Evolutionary conservation across 768 basidiomycete genomes (phyloP).

Genomic region (Dioszegia hungarica): DNA sequence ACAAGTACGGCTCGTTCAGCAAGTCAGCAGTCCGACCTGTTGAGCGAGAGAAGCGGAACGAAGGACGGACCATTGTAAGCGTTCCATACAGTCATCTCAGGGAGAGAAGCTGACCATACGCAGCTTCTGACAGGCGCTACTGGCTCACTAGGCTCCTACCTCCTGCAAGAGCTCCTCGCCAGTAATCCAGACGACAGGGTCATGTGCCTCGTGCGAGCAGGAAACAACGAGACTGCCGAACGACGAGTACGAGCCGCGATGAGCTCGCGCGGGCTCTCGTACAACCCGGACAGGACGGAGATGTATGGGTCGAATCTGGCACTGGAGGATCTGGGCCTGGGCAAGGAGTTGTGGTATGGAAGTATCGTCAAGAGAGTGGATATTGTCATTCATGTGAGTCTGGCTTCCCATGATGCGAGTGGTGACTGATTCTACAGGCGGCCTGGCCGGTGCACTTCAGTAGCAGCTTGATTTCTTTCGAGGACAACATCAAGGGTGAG

Average conservation of each 20-base stretch:
- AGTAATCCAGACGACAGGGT: slow-evolving; percentile 12
- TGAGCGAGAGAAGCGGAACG: background rate
- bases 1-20: slow-evolving; percentile 26
- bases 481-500: slow-evolving; percentile 39
- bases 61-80: slow-evolving; percentile 18
- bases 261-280: no score
- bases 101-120: background rate
- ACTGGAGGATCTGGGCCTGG: background rate
- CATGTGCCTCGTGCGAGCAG: slow-evolving; percentile 44
- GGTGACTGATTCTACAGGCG: slow-evolving; percentile 28
- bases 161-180: slow-evolving; percentile 21
- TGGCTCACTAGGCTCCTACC: slow-evolving; percentile 42
- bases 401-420: background rate
- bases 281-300: slow-evolving; percentile 1
- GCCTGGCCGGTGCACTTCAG: slow-evolving; percentile 48
- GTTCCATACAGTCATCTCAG: background rate
- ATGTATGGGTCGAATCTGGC: slow-evolving; percentile 20
- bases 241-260: background rate
- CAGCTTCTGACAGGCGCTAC: slow-evolving; percentile 47
- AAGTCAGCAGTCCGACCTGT: no score
- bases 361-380: slow-evolving; percentile 13
- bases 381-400: slow-evolving; percentile 37
- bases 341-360: slow-evolving; percentile 8
- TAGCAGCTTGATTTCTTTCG: slow-evolving; percentile 40
- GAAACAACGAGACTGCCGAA: slow-evolving; percentile 18